Base-by-base conservation (phyloP, 164 flowering plant species). In the Taxillus chinensis region DNA sequence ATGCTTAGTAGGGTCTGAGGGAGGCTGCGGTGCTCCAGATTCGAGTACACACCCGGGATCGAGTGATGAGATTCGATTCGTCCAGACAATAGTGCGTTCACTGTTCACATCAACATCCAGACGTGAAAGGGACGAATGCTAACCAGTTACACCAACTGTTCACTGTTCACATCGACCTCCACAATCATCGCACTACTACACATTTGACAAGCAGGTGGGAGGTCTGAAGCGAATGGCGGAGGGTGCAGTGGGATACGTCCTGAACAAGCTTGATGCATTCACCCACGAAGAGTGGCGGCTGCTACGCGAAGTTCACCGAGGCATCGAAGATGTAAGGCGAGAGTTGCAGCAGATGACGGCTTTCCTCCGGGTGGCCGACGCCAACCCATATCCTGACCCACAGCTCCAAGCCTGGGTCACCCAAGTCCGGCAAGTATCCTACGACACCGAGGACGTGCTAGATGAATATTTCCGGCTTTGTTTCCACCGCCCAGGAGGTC, bases 311-410 rank as follows among this genome's bases (percentile, higher is more conserved):
- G 68, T 41, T 11, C 68, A 43, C 3, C 60, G 50, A 10, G 71
- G 67, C 46, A 17, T 80, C n/a, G 73, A 70, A n/a, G 76, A 64
- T 27, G 67, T 75, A 2, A 71, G 70, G 64, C 57, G 50, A 10
- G 81, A 77, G 66, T 51, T 75, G 2, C 74, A 68, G 62, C 73
- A 74, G 71, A 75, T 75, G 72, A 66, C 49, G 61, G 69, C 78
- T 12, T 75, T 70, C 56, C 16, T 75, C 10, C 58, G 53, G 40
- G 84, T 74, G 64, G 81, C 84, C 41, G 79, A 80, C 41, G 41
- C 65, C 38, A 70, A 66, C 12, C 62, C 46, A 37, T 75, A 62
- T 43, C 70, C 13, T 12, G 62, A 63, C 56, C 75, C 74, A 12
- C 43, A 56, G 14, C 59, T 78, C 7, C 63, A 67, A 51, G 64